Base-by-base conservation (phyloP, 352 stramenopile species). In the Globisporangium emineosum region DNA sequence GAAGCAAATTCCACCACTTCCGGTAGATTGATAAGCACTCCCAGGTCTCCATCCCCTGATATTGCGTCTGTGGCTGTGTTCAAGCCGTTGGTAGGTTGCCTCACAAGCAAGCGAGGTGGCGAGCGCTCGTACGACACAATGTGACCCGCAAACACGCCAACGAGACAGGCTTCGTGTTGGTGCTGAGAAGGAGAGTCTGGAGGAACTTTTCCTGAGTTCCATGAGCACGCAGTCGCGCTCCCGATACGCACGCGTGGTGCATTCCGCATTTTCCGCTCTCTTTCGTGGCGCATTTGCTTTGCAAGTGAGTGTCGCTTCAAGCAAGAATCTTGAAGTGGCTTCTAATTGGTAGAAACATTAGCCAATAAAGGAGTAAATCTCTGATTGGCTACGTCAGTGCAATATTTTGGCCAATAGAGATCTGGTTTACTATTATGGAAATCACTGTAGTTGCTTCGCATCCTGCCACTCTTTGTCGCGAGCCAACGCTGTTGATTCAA, bases 41-140 rank as follows among this genome's bases (percentile, higher is more conserved):
- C 13, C 12, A 23, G 23, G 5, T 29, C 21, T 51, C 10, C 49
- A 35, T 6, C 21, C 2, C 32, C 50, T 19, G 23, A 6, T 3
- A 8, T 17, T 17, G 29, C 21, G 4, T 32, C 15, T 55, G 25
- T 32, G 30, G 6, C 15, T 21, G 15, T 10, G 5, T 19, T 5
- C 12, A 43, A 10, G 32, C 9, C 9, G 12, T 17, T 7, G 15
- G 12, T 2, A n/a, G 15, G 4, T n/a, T 17, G 51, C 29, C 19
- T 8, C 23, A 57, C 35, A 13, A 64, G 42, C 8, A 59, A 23
- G 17, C 25, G 49, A 15, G 7, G 21, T 8, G 29, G 40, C 8
- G 42, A 32, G 13, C 27, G 35, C 30, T 67, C 62, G 32, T 57
- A 62, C 2, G 32, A 6, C 4, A 67, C 62, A 32, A 67, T 8